Base-by-base conservation (phyloP, 2,329 filamentous ascomycete species). In the Malbranchea cinnamomea region DNA sequence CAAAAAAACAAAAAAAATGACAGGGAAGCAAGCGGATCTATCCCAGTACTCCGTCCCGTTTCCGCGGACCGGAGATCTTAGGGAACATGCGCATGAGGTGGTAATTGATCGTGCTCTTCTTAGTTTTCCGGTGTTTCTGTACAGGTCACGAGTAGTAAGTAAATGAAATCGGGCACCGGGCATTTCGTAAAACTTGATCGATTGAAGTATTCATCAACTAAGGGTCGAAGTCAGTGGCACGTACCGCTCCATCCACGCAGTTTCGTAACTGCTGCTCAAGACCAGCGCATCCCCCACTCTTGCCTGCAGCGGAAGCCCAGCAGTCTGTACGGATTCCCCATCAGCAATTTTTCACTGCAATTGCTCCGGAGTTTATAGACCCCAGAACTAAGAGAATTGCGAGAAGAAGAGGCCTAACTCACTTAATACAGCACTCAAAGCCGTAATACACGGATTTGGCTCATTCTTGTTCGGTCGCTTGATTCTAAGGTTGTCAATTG, bases 51-150 rank as follows among this genome's bases (percentile, higher is more conserved):
- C 51, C 48, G 44, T 75, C 70, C 54, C 65, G 67, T 57, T 85
- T 71, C 68, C 74, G 62, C 41, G 74, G 67, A 47, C 77, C 68
- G 59, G 76, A 69, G 63, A 91, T 63, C 52, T 76, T 72, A 9
- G 74, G 72, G 45, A 78, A 79, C 62, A 80, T 70, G 47, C 89
- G 72, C 41, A 71, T 69, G 24, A 95, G 63, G 53, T 94, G 85
- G 65, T 85, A 85, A 60, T 95, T 95, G 70, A 95, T 84, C 40
- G 70, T 73, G 54, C 74, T 87, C 62, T 76, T 82, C 51, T 71
- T 70, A 40, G 57, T 53, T 32, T 59, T 54, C 39, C 55, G 54
- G 27, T 66, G 55, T 65, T 64, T 71, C 72, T 76, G 49, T 37
- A n/a, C n/a, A n/a, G n/a, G n/a, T n/a, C n/a, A n/a, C n/a, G 35